Evolutionary conservation across 495 filamentous ascomycete species (phyloP).

Genomic region (Aspergillus mulundensis): DNA sequence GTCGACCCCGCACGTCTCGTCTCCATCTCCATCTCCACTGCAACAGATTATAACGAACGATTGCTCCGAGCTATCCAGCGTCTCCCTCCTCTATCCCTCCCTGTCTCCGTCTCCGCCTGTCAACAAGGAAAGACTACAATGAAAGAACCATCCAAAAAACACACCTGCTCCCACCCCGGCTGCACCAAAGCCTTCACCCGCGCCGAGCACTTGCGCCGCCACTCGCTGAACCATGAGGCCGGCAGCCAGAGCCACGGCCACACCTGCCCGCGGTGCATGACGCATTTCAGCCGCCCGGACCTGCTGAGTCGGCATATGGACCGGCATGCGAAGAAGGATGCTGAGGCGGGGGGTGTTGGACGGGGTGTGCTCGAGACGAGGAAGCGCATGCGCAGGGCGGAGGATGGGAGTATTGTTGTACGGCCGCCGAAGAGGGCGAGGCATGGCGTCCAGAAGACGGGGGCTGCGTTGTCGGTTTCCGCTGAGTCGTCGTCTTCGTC

Average conservation of each 20-base stretch:
- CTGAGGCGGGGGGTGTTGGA: conserved; percentile 56
- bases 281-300: conserved; percentile 55
- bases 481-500: conserved; percentile 5
- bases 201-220: conserved; percentile 56
- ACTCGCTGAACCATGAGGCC: conserved; percentile 51
- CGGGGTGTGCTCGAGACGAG: conserved; percentile 55
- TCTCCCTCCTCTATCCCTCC: too few relatives aligned
- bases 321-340: conserved; percentile 57
- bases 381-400: conserved; percentile 55
- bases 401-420: conserved; percentile 52
- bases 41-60: background rate
- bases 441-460: background rate
- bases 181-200: conserved; percentile 56
- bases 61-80: too few relatives aligned
- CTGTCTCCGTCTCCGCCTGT: too few relatives aligned
- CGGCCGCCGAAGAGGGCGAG: conserved; percentile 28
- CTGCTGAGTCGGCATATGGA: conserved; percentile 55
- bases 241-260: conserved; percentile 38
- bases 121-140: too few relatives aligned
- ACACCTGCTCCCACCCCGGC: conserved; percentile 40
- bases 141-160: conserved; percentile 27
- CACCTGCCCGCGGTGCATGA: conserved; percentile 52
- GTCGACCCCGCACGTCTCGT: conserved; percentile 12
- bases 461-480: background rate
- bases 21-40: conserved; percentile 14